phyloP scores from a whole-genome alignment of 257 asterid species.

The Phtheirospermum japonicum region DNA sequence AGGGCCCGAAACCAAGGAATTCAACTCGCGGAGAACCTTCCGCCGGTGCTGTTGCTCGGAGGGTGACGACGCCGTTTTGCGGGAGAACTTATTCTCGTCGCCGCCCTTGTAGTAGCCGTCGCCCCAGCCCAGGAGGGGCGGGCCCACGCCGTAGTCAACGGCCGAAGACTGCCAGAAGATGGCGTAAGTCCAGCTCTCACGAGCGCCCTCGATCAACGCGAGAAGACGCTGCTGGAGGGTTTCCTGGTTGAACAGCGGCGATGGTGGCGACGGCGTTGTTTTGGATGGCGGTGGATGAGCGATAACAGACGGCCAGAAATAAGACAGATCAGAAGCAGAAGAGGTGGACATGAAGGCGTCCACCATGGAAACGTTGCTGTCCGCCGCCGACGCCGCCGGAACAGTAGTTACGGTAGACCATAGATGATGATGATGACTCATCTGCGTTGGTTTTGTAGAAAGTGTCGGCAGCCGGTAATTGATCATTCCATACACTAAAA shows the following conservation, averaged over 20 bases:
- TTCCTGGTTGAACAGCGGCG: conserved; percentile 40
- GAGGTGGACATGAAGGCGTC: too few species aligned
- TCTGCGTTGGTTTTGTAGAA: too few species aligned
- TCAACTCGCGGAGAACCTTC: conserved; percentile 61
- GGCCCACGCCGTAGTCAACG: conserved; percentile 32
- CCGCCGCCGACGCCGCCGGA: too few species aligned
- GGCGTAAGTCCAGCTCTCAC: conserved; percentile 72
- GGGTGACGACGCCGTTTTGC: conserved; percentile 34
- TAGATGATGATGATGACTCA: too few species aligned
- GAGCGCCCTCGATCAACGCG: conserved; percentile 58
- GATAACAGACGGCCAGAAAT: too few species aligned
- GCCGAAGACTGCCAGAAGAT: conserved; percentile 71
- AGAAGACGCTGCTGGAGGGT: conserved; percentile 62
- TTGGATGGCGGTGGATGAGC: too few species aligned
- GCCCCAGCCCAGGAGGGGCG: conserved; percentile 55
- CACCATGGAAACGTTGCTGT: too few species aligned
- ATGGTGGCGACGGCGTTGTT: conserved; percentile 33
- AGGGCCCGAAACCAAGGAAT: conserved; percentile 52
- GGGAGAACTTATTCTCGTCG: conserved; percentile 50
- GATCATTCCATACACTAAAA: too few species aligned
- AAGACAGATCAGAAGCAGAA: too few species aligned
- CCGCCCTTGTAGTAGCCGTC: conserved; percentile 65
- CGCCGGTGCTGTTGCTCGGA: conserved; percentile 62
- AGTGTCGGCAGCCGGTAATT: too few species aligned
- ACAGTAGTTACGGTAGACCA: too few species aligned